Base-by-base conservation (phyloP, 1,284 basidiomycete genomes). In the Irpex sp. region DNA sequence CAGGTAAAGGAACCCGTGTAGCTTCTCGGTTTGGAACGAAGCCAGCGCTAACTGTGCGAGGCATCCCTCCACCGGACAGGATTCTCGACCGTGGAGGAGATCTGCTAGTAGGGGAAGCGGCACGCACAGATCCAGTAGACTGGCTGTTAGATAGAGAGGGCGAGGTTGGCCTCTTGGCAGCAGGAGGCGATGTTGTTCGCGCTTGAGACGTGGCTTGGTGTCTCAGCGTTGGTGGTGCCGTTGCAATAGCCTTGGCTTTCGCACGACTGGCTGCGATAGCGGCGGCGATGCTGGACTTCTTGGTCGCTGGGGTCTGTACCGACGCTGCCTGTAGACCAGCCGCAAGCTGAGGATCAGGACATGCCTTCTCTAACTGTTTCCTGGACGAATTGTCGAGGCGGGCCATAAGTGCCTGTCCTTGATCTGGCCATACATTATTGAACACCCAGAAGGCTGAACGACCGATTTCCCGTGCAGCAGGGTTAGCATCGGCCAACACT, bases 291-390 rank as follows among this genome's bases (percentile, higher is more conserved):
- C 88, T 91, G 58, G 81, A 83, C 74, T 91, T 93, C 77, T 91
- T 92, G 21, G 74, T 68, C 48, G 74, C 71, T 54, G 81, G 81
- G 10, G 85, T 81, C 52, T 54, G 52, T 12, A 83, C 82, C 2
- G 79, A 75, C 12, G 80, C 72, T 8, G 77, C 71, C 12, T 77
- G 69, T 48, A 82, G 64, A 51, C 67, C 72, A 2, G 73, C 71
- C 4, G 80, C 70, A 7, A 71, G 71, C 33, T 78, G 75, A 6
- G 83, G 80, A 67, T 84, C 78, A 0, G 93, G 90, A 67, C 90
- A 90, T 0, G 80, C 86, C 73, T 90, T 95, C 70, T 96, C 93
- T 19, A 99, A 76, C 72, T 94, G 90, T 76, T 93, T 97, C 65
- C 84, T 82, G 2, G 86, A 87, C 1, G 77, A 74, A 0, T 80